phyloP scores from a whole-genome alignment of 371 early-diverging fungal species.

The Mortierella sp. region DNA sequence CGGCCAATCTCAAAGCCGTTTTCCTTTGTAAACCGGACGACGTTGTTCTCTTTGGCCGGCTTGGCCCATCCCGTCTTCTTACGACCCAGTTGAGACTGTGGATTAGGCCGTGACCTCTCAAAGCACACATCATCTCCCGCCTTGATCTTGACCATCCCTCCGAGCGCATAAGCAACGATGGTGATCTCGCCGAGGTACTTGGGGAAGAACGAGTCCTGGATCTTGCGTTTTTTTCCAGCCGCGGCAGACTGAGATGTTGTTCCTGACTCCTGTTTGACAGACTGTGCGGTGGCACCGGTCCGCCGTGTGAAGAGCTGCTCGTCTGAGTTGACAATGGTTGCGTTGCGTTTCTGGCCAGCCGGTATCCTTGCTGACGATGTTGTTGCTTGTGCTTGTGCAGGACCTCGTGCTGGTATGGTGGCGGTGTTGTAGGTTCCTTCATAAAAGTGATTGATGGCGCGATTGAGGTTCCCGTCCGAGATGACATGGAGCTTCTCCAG shows the following conservation, averaged over 20 bases:
- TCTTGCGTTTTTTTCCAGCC: conserved; percentile 24
- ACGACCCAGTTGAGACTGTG: conserved; percentile 31
- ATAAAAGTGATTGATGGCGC: conserved; percentile 52
- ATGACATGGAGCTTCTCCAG: conserved; percentile 50
- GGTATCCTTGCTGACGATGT: neutral
- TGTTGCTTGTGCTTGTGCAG: neutral
- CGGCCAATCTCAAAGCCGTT: conserved; percentile 64
- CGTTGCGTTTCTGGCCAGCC: neutral
- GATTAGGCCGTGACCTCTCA: conserved; percentile 36
- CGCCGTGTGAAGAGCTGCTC: neutral
- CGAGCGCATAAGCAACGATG: conserved; percentile 49
- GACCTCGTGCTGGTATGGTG: conserved; percentile 16
- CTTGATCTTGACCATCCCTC: conserved; percentile 47
- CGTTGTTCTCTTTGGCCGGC: conserved; percentile 59
- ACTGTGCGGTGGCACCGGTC: neutral
- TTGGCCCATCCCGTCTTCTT: conserved; percentile 45
- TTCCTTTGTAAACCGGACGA: conserved; percentile 65
- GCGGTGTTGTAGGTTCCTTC: conserved; percentile 42
- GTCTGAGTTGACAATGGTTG: neutral
- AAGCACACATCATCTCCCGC: conserved; percentile 48
- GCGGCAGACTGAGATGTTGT: neutral
- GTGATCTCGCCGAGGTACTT: conserved; percentile 53
- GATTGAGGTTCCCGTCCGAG: conserved; percentile 41
- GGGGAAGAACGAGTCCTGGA: conserved; percentile 42
- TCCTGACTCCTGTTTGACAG: neutral